Base-by-base conservation (phyloP, 345 rosid species). In the Aquilaria malaccensis region DNA sequence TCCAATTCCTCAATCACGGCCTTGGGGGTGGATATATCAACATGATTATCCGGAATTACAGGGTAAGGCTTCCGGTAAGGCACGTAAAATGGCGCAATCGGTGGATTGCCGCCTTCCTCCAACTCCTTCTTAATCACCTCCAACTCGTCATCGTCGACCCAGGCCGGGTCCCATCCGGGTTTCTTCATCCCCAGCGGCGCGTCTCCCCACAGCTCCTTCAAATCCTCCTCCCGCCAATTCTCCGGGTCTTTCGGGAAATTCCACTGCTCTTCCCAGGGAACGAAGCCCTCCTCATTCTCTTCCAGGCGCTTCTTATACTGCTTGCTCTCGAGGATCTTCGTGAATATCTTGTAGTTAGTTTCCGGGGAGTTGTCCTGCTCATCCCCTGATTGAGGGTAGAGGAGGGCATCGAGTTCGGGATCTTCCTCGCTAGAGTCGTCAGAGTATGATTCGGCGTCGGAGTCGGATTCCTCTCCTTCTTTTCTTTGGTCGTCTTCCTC, bases 111-210 rank as follows among this genome's bases (percentile, higher is more conserved):
- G 22, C 96, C 96, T 3, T 64, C 85, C 67, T 65, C 58, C 55
- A 72, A 68, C 70, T 81, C 90, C 6, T 86, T 72, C 59, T 55
- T 75, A 6, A 91, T 81, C 22, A 80, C 14, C 2, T 84, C 85
- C 88, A 86, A 86, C 62, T 91, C 96, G 15, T 86, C 82, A 43
- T 83, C 85, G 33, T 85, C 95, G 10, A 90, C 95, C 84, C 81
- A 88, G 45, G 29, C 86, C n/a, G 96, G 98, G 69, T 92, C 98
- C 95, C 98, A 92, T 11, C 98, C 96, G 3, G 92, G 87, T 57
- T 85, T 85, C 15, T 65, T 80, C 72, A 74, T 56, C 50, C 59
- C 77, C 64, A 79, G 4, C 1, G 98, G 95, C 13, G 77, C 85
- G 64, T 88, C 95, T 43, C 85, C 91, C 98, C 98, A 92, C 3